A percentile compares a stretch with the other conserved stretches of the same genome.
These are phyloP conservation scores for Daldinia decipiens DNA, from an alignment of 495 filamentous ascomycete genomes.

Conservation along the genomic window DNA sequence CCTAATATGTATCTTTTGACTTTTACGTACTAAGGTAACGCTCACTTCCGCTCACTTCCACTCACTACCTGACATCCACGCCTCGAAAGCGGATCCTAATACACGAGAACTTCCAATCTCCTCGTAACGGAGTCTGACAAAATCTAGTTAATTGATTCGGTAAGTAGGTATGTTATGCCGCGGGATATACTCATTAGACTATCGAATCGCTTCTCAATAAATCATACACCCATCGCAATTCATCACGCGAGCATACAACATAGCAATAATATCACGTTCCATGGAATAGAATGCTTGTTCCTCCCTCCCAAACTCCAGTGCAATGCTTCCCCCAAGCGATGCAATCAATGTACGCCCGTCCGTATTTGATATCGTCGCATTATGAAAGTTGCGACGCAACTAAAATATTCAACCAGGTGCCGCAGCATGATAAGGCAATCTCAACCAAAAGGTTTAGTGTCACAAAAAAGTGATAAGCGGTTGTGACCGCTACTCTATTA, in stretches of 20 bases:
- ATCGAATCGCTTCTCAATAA: constrained; percentile 11
- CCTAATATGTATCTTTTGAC: not conserved
- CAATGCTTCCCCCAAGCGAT: constrained; percentile 19
- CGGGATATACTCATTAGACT: constrained; percentile 10
- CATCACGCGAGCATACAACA: constrained; percentile 15
- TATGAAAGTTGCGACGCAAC: constrained; percentile 11
- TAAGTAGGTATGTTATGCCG: constrained; percentile 3
- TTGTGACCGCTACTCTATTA: constrained; percentile 3
- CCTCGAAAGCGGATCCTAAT: not conserved
- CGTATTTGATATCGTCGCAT: constrained; percentile 23
- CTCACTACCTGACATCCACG: not conserved
- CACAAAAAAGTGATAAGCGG: not conserved
- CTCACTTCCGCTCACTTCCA: not conserved
- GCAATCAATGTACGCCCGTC: constrained; percentile 29
- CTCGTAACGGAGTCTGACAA: not conserved
- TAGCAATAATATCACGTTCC: constrained; percentile 16
- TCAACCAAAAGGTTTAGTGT: not conserved
- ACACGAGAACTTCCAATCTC: too few species aligned
- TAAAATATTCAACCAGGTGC: not conserved
- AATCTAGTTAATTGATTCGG: constrained; percentile 8
- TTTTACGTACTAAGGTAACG: not conserved
- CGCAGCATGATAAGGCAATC: not conserved
- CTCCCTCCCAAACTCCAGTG: constrained; percentile 25
- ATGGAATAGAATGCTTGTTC: constrained; percentile 9
- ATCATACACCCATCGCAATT: constrained; percentile 23